Evolutionary conservation across 2,329 filamentous ascomycete species (phyloP), one percentile per base, ranked within the genome.

Genomic region (Fusarium cicatricum): DNA sequence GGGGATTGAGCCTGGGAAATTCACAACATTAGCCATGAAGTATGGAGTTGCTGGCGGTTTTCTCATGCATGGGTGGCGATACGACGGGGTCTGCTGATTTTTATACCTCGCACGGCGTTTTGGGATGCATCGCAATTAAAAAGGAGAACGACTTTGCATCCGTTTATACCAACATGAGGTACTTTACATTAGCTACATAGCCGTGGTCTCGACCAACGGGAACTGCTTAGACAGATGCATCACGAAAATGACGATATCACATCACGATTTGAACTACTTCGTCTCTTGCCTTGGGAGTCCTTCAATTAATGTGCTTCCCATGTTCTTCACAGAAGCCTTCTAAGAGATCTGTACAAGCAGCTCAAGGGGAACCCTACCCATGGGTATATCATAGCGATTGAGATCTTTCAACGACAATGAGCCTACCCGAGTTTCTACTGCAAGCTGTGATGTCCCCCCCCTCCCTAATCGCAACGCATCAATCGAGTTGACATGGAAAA

Each of bases 21-120:
- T 58, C 51, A 52, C 38, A 38, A 38, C 26, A 15, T 32, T 46
- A 44, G 44, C 47, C 51, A 46, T 46, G 39, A 63, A 46, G 49
- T 44, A 28, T 21, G 60, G 60, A 60, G 60, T 62, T 53, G 29
- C 46, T 60, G 55, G 46, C 21, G 60, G 46, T 38, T 59, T 58
- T 60, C 36, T 60, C 60, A 42, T 63, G 59, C 55, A 60, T 63
- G 46, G 59, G 51, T 16, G 43, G 60, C 60, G 60, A 62, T 53
- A 29, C 39, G 28, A 29, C 39, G 28, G 40, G 39, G 38, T 40
- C 49, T 43, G 44, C 26, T 55, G 41, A 28, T 41, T 63, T 41
- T 36, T 40, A 31, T 46, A 28, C 34, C 39, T 51, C 36, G 47
- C 38, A 59, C 17, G 59, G 59, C 46, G 60, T 62, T 62, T 29